These are phyloP conservation scores for Eleusine coracana DNA, from an alignment of 176 grass and related monocot genomes.

Conservation along the genomic window DNA sequence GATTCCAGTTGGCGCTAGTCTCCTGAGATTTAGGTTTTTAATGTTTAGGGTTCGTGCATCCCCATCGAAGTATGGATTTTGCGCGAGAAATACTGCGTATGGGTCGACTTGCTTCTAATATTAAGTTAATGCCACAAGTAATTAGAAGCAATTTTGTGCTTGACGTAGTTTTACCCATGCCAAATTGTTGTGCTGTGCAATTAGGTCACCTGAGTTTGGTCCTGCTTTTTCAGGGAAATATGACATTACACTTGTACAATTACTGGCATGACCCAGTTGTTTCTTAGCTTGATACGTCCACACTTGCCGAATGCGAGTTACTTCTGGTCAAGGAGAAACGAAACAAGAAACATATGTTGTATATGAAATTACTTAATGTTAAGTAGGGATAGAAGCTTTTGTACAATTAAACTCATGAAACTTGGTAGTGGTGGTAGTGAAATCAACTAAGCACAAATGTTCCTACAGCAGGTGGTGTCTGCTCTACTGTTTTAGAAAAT, in stretches of 20 bases:
- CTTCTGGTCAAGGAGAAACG: not conserved
- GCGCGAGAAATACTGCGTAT: not conserved
- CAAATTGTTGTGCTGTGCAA: not conserved
- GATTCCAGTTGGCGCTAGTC: not conserved
- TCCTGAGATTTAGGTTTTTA: not conserved
- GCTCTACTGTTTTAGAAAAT: not conserved
- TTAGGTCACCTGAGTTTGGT: slow-evolving; percentile 13
- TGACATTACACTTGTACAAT: slow-evolving; percentile 4
- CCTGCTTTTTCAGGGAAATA: not conserved
- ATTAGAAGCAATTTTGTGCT: not conserved
- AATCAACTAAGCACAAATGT: not conserved
- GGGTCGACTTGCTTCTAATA: slow-evolving; percentile 1
- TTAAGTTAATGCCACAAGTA: slow-evolving; percentile 3
- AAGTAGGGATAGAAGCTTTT: not conserved
- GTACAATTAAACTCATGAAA: not conserved
- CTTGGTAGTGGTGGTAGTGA: not conserved
- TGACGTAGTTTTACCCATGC: not conserved
- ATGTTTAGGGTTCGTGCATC: not conserved
- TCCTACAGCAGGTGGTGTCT: not conserved
- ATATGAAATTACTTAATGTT: not conserved
- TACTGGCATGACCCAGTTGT: not conserved
- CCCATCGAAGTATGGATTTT: slow-evolving; percentile 4
- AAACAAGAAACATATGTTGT: not conserved
- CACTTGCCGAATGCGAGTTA: not conserved
- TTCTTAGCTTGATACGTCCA: not conserved